Conservation (phyloP, 2,329 filamentous ascomycete genomes). For the Botrytis elliptica region DNA sequence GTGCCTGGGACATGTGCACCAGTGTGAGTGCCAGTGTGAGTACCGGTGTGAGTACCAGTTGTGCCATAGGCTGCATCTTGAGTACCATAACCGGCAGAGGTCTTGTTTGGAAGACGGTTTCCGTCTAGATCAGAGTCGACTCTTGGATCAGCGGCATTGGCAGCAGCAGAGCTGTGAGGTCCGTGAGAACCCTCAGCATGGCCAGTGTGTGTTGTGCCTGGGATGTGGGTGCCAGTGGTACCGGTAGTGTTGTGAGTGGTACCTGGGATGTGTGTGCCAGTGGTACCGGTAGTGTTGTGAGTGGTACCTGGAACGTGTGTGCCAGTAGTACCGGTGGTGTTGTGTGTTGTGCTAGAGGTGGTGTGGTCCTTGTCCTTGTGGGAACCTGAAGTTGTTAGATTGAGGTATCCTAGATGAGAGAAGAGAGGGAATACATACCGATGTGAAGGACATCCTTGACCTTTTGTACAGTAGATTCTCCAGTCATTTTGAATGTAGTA, state of each 20-base stretch:
- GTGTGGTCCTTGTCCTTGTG: neutral
- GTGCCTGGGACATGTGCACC: neutral
- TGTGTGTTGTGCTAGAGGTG: neutral
- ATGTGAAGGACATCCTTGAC: slow-evolving; percentile 46
- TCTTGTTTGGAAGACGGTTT: slow-evolving; percentile 38
- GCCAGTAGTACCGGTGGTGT: neutral
- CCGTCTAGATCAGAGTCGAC: slow-evolving; percentile 47
- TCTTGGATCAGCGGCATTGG: slow-evolving; percentile 43
- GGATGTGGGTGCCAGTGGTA: neutral
- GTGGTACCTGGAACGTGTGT: neutral
- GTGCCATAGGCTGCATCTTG: neutral
- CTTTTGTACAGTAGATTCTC: slow-evolving; percentile 46
- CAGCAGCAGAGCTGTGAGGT: slow-evolving; percentile 38
- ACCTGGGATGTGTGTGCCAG: neutral
- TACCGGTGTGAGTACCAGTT: slow-evolving; percentile 29
- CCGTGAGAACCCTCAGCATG: slow-evolving; percentile 31
- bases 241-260: neutral
- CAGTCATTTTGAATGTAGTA: slow-evolving; percentile 41
- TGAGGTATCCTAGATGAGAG: neutral
- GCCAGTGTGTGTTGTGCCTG: slow-evolving; percentile 24
- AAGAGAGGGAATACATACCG: neutral
- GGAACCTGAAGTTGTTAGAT: neutral
- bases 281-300: slow-evolving; percentile 2
- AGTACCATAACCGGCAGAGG: neutral
- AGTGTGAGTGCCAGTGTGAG: neutral